Base-by-base conservation (phyloP, 306 rosid species). In the Macrotyloma uniflorum region DNA sequence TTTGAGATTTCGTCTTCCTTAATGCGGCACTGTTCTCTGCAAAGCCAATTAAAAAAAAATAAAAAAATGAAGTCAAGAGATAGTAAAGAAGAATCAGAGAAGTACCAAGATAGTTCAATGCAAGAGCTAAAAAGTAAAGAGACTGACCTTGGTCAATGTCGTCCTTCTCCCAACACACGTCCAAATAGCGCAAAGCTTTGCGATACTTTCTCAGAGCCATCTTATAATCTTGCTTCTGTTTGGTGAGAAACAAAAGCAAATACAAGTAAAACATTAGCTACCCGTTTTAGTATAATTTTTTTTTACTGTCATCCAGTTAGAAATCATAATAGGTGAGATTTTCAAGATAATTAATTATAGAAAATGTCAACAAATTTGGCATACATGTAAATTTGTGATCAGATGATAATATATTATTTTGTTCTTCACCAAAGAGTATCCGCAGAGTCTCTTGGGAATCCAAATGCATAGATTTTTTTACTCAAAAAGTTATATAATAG, bases 91-190 rank as follows among this genome's bases (percentile, higher is more conserved):
- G 38, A 19, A 55, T 49, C n/a, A 13, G 50, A 70, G 33, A 54
- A 71, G 38, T 11, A 51, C 8, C 57, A 13, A 43, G 0, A 42
- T 53, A 1, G 26, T 53, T 53, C 26, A 19, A 19, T 10, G 20
- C 12, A 0, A 51, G 5, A 38, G 35, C 40, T 7, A 70, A 22
- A 45, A 77, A 73, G 16, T 38, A 61, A 9, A 15, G 24, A 30
- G 8, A 19, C 18, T 71, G 5, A 87, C 91, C 91, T 85, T 83
- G 80, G 79, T 87, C 87, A 78, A 87, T 83, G 46, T 77, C 87
- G 0, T 85, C 91, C 75, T 85, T 83, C 76, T 87, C 91, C 91
- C 91, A 85, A 74, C 89, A 87, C 35, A 80, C 32, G 79, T 87
- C 91, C 87, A 87, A 72, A 77, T 85, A 87, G 28, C 89, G 89